Percentiles rank a stretch among this genome's conserved stretches.
Conservation (phyloP, 2,329 filamentous ascomycete genomes). For the Beauveria asiatica region DNA sequence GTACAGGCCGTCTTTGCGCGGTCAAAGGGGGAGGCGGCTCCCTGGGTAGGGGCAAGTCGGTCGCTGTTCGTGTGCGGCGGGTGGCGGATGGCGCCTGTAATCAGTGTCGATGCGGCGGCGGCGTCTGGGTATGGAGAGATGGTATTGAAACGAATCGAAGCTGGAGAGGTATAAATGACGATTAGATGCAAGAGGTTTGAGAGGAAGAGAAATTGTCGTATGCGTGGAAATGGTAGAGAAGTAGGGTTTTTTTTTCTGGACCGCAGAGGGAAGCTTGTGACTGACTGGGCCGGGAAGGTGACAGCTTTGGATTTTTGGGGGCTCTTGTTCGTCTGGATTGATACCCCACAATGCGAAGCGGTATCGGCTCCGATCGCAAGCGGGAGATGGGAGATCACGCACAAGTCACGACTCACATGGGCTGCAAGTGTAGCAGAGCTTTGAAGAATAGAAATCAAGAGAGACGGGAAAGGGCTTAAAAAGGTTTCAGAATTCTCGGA, state of each 20-base stretch:
- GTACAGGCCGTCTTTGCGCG: neutral
- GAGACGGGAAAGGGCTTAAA: neutral
- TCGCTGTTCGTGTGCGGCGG: neutral
- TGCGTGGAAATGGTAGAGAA: neutral
- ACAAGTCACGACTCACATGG: neutral
- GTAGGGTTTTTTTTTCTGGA: neutral
- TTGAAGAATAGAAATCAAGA: neutral
- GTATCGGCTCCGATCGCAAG: slow-evolving; percentile 7
- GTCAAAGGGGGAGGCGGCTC: neutral
- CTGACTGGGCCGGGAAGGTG: slow-evolving; percentile 4
- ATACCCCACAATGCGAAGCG: slow-evolving; percentile 9
- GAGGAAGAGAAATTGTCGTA: neutral
- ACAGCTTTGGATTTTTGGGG: neutral
- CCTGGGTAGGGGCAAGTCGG: neutral
- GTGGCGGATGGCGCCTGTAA: neutral
- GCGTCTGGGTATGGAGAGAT: neutral
- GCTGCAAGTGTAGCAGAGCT: neutral
- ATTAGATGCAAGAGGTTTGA: neutral
- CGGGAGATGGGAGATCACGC: neutral
- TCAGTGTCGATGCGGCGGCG: no score
- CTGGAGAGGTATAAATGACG: neutral
- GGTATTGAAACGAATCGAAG: neutral
- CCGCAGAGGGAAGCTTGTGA: slow-evolving; percentile 3
- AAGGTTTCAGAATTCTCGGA: neutral
- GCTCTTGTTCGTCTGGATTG: neutral